Conservation (phyloP, 768 basidiomycete genomes). For the Naganishia kalamii region DNA sequence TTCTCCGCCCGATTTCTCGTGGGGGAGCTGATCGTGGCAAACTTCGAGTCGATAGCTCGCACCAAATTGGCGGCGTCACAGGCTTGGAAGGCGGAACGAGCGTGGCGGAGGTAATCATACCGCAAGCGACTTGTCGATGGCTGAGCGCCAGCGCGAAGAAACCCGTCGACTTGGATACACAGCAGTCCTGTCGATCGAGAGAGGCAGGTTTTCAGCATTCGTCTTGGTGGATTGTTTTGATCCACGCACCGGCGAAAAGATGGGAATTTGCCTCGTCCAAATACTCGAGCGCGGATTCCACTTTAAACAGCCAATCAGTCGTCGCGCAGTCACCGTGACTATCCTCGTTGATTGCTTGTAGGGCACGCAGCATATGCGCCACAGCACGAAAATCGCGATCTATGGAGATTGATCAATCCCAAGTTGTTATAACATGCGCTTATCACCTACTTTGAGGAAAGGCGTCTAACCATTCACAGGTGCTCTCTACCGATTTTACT, state of each 20-base stretch:
- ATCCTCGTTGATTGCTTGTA: neutral
- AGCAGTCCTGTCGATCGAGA: neutral
- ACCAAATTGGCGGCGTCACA: neutral
- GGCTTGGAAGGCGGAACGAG: neutral
- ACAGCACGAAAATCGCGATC: neutral
- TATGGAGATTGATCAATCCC: neutral
- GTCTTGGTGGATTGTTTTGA: too few species aligned
- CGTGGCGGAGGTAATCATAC: neutral
- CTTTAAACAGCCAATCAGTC: neutral
- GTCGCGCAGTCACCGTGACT: neutral
- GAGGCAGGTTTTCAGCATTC: too few species aligned
- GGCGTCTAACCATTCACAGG: neutral
- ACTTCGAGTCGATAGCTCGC: neutral
- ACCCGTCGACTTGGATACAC: neutral
- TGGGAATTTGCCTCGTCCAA: neutral
- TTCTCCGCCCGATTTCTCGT: neutral
- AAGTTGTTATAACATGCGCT: neutral
- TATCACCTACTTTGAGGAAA: slow-evolving; percentile 2
- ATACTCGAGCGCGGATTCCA: slow-evolving; percentile 4
- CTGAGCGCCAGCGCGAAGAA: neutral
- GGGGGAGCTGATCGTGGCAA: neutral
- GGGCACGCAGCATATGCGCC: neutral
- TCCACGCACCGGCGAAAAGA: neutral
- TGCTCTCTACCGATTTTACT: neutral
- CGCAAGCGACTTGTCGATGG: neutral